A percentile compares a stretch with the other conserved stretches of the same genome.
These are phyloP conservation scores for Polygonum aviculare DNA, from an alignment of 148 eudicot species.

Conservation along the genomic window DNA sequence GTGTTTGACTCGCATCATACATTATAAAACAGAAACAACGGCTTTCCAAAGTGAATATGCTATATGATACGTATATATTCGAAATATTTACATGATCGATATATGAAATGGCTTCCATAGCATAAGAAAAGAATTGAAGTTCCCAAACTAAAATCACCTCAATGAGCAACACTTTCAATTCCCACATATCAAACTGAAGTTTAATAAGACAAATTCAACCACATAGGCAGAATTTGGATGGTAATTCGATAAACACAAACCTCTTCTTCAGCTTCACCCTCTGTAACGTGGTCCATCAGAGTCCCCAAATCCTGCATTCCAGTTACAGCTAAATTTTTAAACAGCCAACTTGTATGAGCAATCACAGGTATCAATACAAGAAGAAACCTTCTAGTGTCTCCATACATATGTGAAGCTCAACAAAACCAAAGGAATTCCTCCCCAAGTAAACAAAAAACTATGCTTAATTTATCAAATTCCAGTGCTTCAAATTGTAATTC, in stretches of 20 bases:
- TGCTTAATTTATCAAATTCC: slow-evolving; percentile 6
- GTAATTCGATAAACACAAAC: slow-evolving; percentile 13
- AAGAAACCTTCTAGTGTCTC: background rate
- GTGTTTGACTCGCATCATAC: slow-evolving; percentile 5
- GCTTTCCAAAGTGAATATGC: background rate
- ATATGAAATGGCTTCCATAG: background rate
- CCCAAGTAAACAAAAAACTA: background rate
- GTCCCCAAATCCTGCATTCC: background rate
- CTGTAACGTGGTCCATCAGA: slow-evolving; percentile 17
- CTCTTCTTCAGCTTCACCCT: slow-evolving; percentile 44
- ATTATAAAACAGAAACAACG: background rate
- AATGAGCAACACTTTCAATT: background rate
- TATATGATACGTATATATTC: background rate
- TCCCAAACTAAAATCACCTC: background rate
- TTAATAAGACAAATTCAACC: background rate
- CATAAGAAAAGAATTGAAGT: background rate
- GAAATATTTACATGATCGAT: background rate
- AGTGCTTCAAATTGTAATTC: background rate
- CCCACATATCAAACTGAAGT: slow-evolving; percentile 4
- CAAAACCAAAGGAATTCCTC: background rate
- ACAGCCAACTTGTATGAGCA: background rate
- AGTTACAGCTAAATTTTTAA: background rate
- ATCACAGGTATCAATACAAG: background rate
- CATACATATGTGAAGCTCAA: background rate
- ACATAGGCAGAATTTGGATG: background rate